phyloP scores from a whole-genome alignment of 495 filamentous ascomycete genomes.

The Aspergillus diversus region DNA sequence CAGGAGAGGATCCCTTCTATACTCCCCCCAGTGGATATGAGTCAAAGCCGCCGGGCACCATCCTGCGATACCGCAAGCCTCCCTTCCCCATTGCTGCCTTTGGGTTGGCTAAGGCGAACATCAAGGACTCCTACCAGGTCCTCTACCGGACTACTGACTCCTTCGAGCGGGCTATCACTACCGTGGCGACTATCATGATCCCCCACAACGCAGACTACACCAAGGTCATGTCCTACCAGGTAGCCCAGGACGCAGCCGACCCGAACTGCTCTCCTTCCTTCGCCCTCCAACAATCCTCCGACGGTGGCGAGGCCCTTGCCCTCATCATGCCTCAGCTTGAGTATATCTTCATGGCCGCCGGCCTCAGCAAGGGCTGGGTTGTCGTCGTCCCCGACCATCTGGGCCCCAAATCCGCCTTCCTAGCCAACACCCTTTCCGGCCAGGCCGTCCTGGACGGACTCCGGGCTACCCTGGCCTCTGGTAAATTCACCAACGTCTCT shows the following conservation, averaged over 20 bases:
- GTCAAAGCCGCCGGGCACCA: slow-evolving; percentile 38
- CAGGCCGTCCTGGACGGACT: slow-evolving; percentile 52
- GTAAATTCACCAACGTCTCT: slow-evolving; percentile 22
- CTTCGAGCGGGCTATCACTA: slow-evolving; percentile 45
- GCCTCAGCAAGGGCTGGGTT: slow-evolving; percentile 47
- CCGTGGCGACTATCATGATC: slow-evolving; percentile 54
- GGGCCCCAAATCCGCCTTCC: slow-evolving; percentile 44
- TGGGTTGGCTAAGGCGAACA: slow-evolving; percentile 34
- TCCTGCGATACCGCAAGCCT: slow-evolving; percentile 47
- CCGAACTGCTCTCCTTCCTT: slow-evolving; percentile 31
- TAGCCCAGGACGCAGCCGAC: slow-evolving; percentile 47
- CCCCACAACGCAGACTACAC: slow-evolving; percentile 37
- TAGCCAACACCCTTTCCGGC: slow-evolving; percentile 45
- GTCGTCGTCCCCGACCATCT: slow-evolving; percentile 55
- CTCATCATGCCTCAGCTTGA: slow-evolving; percentile 30
- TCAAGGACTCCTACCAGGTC: slow-evolving; percentile 48
- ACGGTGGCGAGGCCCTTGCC: slow-evolving; percentile 20
- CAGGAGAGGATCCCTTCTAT: slow-evolving; percentile 50
- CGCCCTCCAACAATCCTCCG: slow-evolving; percentile 22
- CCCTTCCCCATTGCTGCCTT: slow-evolving; percentile 35
- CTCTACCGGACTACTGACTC: slow-evolving; percentile 56
- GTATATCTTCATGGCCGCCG: slow-evolving; percentile 34
- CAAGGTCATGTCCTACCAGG: slow-evolving; percentile 49
- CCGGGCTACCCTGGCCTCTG: slow-evolving; percentile 41
- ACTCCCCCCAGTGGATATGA: slow-evolving; percentile 43